A percentile compares a stretch with the other conserved stretches of the same genome.
These are phyloP conservation scores for Arabidopsis arenosa DNA, from an alignment of 345 rosid species.

Conservation along the genomic window DNA sequence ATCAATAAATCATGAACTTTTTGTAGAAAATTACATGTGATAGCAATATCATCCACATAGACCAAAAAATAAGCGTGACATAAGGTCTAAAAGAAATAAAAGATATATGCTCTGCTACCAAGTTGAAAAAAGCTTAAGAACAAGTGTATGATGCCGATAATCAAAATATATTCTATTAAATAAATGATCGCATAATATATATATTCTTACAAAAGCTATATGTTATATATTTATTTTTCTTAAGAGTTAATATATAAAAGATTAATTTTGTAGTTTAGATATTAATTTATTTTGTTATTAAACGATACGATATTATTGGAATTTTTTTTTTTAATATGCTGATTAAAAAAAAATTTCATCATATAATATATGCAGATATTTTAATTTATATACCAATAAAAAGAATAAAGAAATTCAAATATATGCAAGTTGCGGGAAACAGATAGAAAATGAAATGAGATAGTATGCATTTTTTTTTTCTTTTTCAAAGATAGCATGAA, in stretches of 20 bases:
- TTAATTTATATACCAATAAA: background rate
- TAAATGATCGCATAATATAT: too few relatives aligned
- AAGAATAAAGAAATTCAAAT: background rate
- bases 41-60: background rate
- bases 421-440: background rate
- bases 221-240: too few relatives aligned
- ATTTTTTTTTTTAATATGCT: background rate
- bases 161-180: background rate
- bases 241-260: too few relatives aligned
- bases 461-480: background rate
- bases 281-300: too few relatives aligned
- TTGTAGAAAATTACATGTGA: too few relatives aligned
- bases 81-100: too few relatives aligned
- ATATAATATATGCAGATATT: background rate
- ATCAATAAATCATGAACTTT: background rate
- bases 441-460: conserved; percentile 28
- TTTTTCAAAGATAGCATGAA: background rate
- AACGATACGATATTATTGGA: background rate
- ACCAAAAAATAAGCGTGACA: too few relatives aligned
- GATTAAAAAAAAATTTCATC: background rate
- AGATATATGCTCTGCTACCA: too few relatives aligned
- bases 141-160: too few relatives aligned
- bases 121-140: too few relatives aligned
- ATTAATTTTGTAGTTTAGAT: too few relatives aligned
- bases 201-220: too few relatives aligned